Percentiles rank a stretch among this genome's conserved stretches.
These are phyloP conservation scores for Cercospora citrullina DNA, from an alignment of 2,329 filamentous ascomycete species.

Conservation along the genomic window DNA sequence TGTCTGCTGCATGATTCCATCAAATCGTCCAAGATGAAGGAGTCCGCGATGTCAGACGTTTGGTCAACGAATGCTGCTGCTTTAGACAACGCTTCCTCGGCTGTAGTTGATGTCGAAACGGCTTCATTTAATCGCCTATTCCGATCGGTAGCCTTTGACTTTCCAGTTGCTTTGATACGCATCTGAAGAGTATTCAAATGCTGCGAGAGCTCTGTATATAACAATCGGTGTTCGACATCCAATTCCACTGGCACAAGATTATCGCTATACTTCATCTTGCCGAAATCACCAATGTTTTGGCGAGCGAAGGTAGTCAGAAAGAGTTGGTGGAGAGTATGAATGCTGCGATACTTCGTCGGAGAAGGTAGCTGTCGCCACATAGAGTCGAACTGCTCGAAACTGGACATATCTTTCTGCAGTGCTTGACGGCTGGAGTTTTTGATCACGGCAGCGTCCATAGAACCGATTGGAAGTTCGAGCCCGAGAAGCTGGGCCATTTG, in stretches of 20 bases:
- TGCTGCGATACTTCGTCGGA: slow-evolving; percentile 52
- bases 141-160: slow-evolving; percentile 36
- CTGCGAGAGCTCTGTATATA: slow-evolving; percentile 59
- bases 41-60: not conserved
- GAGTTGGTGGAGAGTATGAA: slow-evolving; percentile 54
- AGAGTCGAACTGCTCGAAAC: slow-evolving; percentile 58
- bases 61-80: slow-evolving; percentile 40
- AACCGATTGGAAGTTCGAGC: slow-evolving; percentile 56
- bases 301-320: slow-evolving; percentile 58
- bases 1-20: slow-evolving; percentile 18
- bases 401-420: slow-evolving; percentile 47
- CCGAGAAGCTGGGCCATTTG: slow-evolving; percentile 59
- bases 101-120: slow-evolving; percentile 47
- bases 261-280: slow-evolving; percentile 48
- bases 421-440: slow-evolving; percentile 50
- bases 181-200: slow-evolving; percentile 55
- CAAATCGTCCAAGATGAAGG: slow-evolving; percentile 19
- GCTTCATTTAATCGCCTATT: slow-evolving; percentile 50
- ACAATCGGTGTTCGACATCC: slow-evolving; percentile 50
- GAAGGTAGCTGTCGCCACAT: slow-evolving; percentile 52
- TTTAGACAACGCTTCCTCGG: slow-evolving; percentile 57
- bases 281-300: slow-evolving; percentile 41
- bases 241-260: slow-evolving; percentile 48
- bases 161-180: slow-evolving; percentile 44
- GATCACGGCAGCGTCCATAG: slow-evolving; percentile 48